These are phyloP conservation scores for Candida freyschussii DNA, from an alignment of 1,139 yeast genomes.

Conservation along the genomic window DNA sequence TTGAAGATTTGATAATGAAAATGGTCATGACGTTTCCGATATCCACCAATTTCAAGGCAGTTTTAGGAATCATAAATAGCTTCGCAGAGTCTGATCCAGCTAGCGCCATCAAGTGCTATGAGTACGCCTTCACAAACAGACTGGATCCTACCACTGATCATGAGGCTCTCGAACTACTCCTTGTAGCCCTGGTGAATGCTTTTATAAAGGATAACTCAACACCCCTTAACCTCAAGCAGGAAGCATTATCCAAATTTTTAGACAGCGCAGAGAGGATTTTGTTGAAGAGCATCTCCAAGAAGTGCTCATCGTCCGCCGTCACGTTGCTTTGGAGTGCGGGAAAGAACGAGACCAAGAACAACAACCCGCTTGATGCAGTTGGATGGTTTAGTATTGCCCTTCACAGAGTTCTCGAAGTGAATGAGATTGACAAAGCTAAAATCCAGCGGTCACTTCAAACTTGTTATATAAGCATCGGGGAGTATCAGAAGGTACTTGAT, in stretches of 20 bases:
- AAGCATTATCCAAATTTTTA: constrained; percentile 17
- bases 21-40: constrained; percentile 26
- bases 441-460: constrained; percentile 29
- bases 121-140: constrained; percentile 27
- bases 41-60: constrained; percentile 13
- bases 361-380: constrained; percentile 18
- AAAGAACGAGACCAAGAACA: constrained; percentile 22
- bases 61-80: constrained; percentile 22
- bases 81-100: constrained; percentile 19
- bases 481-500: constrained; percentile 16
- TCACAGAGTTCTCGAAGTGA: constrained; percentile 23
- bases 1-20: constrained; percentile 27
- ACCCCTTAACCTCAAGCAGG: constrained; percentile 8
- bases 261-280: constrained; percentile 27
- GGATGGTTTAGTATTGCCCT: constrained; percentile 28
- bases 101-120: constrained; percentile 28
- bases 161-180: constrained; percentile 22
- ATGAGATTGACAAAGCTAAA: constrained; percentile 26
- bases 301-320: constrained; percentile 25
- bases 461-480: constrained; percentile 20
- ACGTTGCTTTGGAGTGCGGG: constrained; percentile 34
- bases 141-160: constrained; percentile 21
- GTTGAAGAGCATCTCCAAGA: constrained; percentile 19
- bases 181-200: constrained; percentile 18
- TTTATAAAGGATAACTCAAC: constrained; percentile 10